Evolutionary conservation across 2,329 filamentous ascomycete genomes (phyloP), one percentile per base, ranked within the genome.

Genomic region (Allantophomopsis lycopodina): DNA sequence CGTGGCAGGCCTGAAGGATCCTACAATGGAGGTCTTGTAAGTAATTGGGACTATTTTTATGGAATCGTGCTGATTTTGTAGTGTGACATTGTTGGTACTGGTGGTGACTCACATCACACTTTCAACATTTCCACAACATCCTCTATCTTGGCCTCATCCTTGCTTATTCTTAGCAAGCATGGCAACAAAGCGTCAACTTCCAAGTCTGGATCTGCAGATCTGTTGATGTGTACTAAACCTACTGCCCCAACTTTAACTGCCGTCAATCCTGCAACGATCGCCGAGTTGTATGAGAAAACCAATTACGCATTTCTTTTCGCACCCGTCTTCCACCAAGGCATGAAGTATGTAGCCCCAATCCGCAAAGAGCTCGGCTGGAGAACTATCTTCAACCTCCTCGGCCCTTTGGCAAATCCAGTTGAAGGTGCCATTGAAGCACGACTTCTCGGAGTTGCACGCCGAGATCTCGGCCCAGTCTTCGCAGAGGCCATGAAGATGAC

Each of bases 101-200:
- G 91, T 48, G 91, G 91, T 55, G 91, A 98, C 64, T 81, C 83
- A 15, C 88, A 96, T 69, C 86, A 94, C 60, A 98, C 91, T 28
- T 98, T 94, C 76, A 98, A 98, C 60, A 89, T 98, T 57, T 91
- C 83, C 50, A 98, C 91, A 4, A 94, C 91, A 6, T 77, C 91
- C 2, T 94, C 87, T 14, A 95, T 98, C 55, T 68, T 98, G 37
- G 86, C 85, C 36, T 93, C 87, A 5, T 78, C 87, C 4, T 67
- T 93, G 20, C 73, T 98, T 30, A 71, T 93, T 52, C 71, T 94
- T 42, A 85, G 83, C 48, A 98, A 98, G 65, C 91, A 98, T 63
- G 91, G 91, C 47, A 98, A 98, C 67, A 80, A 83, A 49, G 88
- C 91, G 33, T 91, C 87, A 40, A 96, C 91, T 3, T 95, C 88